Evolutionary conservation across 225 moss, liverwort and hornwort genomes (phyloP).

Genomic region (Marchantia polymorpha): DNA sequence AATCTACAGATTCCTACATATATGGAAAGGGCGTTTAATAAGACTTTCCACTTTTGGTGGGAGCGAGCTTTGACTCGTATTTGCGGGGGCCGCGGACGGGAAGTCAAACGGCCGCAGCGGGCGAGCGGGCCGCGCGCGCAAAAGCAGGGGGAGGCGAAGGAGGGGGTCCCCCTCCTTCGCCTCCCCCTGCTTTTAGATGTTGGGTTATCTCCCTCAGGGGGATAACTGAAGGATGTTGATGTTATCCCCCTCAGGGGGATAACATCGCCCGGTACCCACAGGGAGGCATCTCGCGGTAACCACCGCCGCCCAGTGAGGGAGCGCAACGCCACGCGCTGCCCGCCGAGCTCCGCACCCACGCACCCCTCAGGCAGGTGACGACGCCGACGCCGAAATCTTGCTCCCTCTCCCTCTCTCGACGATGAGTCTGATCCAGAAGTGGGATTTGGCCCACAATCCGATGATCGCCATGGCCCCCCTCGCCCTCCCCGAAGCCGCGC

Average conservation of each 20-base stretch:
- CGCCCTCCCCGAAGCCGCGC: background rate
- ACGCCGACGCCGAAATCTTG: background rate
- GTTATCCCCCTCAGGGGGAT: too few relatives aligned
- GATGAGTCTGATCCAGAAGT: background rate
- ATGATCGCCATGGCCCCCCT: background rate
- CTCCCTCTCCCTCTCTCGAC: too few relatives aligned
- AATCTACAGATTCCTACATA: too few relatives aligned
- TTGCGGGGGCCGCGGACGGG: background rate
- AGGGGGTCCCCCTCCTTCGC: background rate
- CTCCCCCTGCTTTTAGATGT: too few relatives aligned
- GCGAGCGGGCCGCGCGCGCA: background rate
- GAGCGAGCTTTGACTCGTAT: background rate
- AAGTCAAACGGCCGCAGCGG: background rate
- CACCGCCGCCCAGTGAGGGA: too few relatives aligned
- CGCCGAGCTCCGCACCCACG: background rate
- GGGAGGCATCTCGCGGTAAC: too few relatives aligned
- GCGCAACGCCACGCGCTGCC: too few relatives aligned
- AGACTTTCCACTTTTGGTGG: too few relatives aligned
- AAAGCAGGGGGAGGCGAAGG: background rate
- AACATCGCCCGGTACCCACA: too few relatives aligned
- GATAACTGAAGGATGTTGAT: too few relatives aligned
- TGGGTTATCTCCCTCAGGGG: too few relatives aligned
- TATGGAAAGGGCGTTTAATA: too few relatives aligned
- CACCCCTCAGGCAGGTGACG: background rate
- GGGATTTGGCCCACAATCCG: background rate